Base-by-base conservation (phyloP, 208 protist genomes). In the Polymyxa betae region DNA sequence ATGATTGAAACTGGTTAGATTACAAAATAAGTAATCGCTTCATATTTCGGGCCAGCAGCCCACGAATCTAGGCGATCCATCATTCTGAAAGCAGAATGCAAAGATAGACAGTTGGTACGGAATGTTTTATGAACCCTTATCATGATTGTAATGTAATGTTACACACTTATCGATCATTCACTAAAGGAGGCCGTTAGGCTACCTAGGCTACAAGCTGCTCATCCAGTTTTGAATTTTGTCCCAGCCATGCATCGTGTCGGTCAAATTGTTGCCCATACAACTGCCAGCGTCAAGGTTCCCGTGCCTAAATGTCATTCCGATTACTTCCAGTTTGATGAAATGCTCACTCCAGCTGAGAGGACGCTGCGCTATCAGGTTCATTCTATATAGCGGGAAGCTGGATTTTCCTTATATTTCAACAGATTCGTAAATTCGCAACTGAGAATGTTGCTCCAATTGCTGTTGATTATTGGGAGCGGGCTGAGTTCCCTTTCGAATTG, bases 191-290 rank as follows among this genome's bases (percentile, higher is more conserved):
- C n/a, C n/a, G n/a, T n/a, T n/a, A n/a, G n/a, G n/a, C n/a, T n/a
- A n/a, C n/a, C n/a, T n/a, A n/a, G n/a, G n/a, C n/a, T n/a, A n/a
- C n/a, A n/a, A n/a, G n/a, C n/a, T n/a, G n/a, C n/a, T n/a, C n/a
- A n/a, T n/a, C n/a, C n/a, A n/a, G n/a, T n/a, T n/a, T n/a, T n/a
- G n/a, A n/a, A n/a, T n/a, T n/a, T n/a, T n/a, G n/a, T n/a, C n/a
- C n/a, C n/a, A n/a, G n/a, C n/a, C n/a, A 82, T 82, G 72, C 5
- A 82, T 82, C 72, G 72, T n/a, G 72, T 82, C 35, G 12, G n/a
- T 43, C 5, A 35, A n/a, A 43, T 82, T 20, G n/a, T 12, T n/a
- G 72, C 35, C 35, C 72, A 82, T n/a, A 43, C 40, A 20, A n/a
- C 35, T 5, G 5, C 72, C 12, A 45, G 35, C 72, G 72, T 45